phyloP scores from a whole-genome alignment of 805 yeast genomes.

The Blastobotrys chiropterorum region DNA sequence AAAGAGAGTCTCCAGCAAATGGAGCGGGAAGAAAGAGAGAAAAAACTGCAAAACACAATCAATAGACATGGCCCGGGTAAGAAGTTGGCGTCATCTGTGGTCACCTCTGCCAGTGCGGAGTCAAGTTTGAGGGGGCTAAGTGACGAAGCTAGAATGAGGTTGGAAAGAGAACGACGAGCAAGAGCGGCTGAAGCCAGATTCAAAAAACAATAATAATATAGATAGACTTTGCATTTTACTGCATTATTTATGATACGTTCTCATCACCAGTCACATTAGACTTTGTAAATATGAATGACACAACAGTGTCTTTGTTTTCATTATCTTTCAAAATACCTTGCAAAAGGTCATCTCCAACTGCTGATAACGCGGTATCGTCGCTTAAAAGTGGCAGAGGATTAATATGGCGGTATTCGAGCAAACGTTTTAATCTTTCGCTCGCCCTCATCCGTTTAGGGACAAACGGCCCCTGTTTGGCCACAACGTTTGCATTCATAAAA shows the following conservation, averaged over 20 bases:
- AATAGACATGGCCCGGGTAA: slow-evolving; percentile 23
- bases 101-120: slow-evolving; percentile 18
- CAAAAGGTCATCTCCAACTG: slow-evolving; percentile 5
- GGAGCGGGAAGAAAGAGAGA: slow-evolving; percentile 74
- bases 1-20: slow-evolving; percentile 56
- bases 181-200: slow-evolving; percentile 93
- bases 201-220: slow-evolving; percentile 23
- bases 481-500: slow-evolving; percentile 56
- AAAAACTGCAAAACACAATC: slow-evolving; percentile 16
- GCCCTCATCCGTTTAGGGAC: slow-evolving; percentile 29
- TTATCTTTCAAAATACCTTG: slow-evolving; percentile 25
- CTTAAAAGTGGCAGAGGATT: slow-evolving; percentile 36
- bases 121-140: slow-evolving; percentile 43
- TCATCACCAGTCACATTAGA: slow-evolving; percentile 11
- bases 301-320: slow-evolving; percentile 27
- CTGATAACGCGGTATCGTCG: neutral
- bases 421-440: slow-evolving; percentile 48
- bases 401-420: slow-evolving; percentile 57
- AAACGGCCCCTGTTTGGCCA: slow-evolving; percentile 22
- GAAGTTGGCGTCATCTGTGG: slow-evolving; percentile 20
- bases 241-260: neutral
- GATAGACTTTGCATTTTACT: neutral
- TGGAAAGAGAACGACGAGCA: slow-evolving; percentile 93
- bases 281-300: slow-evolving; percentile 38
- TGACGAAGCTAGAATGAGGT: slow-evolving; percentile 64